Base-by-base conservation (phyloP, 768 basidiomycete species). In the Daedaleopsis nitida region DNA sequence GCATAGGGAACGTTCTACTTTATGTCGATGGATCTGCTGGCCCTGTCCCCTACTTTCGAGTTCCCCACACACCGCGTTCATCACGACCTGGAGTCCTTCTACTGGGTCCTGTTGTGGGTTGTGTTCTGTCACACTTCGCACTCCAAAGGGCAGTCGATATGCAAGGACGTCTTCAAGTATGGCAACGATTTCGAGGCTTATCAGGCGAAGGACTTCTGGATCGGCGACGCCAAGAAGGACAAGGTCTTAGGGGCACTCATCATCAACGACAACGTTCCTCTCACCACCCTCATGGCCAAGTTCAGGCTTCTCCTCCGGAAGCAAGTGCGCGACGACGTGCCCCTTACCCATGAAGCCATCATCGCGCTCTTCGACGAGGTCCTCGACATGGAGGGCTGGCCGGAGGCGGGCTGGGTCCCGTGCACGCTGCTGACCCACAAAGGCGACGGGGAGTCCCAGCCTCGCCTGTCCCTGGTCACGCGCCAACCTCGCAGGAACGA, bases 31-130 rank as follows among this genome's bases (percentile, higher is more conserved):
- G 59, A 60, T 16, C 47, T 1, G 4, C 9, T 13, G 35, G 0
- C n/a, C n/a, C n/a, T n/a, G n/a, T n/a, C n/a, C n/a, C n/a, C n/a
- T n/a, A n/a, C n/a, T n/a, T n/a, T n/a, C n/a, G n/a, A n/a, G n/a
- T n/a, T n/a, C n/a, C n/a, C n/a, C n/a, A n/a, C n/a, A n/a, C n/a
- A n/a, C n/a, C 11, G 9, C 47, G 47, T 16, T 17, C 1, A 5
- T 10, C 59, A 55, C 17, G 59, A 60, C 47, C 53, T 58, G 6
- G 58, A 59, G 52, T 59, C 58, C 4, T 49, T 54, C 58, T 60
- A 55, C 37, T 60, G 59, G 59, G 37, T 55, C 16, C 48, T 60
- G 37, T 11, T 65, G 11, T 65, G 55, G 59, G 19, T 58, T n/a
- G 42, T 61, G 14, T 51, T 65, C 13, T 56, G 57, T 5, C 59